A percentile compares a stretch with the other conserved stretches of the same genome.
These are phyloP conservation scores for Sclerotinia glacialis DNA, from an alignment of 2,329 filamentous ascomycete genomes.

Conservation along the genomic window DNA sequence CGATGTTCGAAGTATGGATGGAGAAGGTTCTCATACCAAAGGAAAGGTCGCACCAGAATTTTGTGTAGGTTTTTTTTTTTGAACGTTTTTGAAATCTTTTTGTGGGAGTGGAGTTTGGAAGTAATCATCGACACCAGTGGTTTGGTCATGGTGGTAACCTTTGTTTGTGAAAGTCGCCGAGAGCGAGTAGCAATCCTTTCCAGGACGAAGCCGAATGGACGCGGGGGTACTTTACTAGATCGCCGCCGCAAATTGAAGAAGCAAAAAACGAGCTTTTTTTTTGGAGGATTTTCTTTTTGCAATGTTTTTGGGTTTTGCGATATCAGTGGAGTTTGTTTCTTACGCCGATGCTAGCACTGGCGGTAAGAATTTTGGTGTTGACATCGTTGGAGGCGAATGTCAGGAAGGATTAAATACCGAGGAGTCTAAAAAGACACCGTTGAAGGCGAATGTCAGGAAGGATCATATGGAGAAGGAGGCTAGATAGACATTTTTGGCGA, in stretches of 20 bases:
- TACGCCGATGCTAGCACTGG: not conserved
- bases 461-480: too few species aligned
- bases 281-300: not conserved
- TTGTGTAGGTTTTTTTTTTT: not conserved
- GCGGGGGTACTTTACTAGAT: constrained; percentile 2
- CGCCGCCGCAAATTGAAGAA: not conserved
- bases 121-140: not conserved
- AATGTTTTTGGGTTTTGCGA: not conserved
- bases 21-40: not conserved
- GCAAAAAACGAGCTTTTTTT: not conserved
- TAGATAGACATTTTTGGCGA: not conserved
- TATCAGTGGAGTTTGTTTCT: not conserved
- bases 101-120: not conserved
- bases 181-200: not conserved
- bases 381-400: not conserved
- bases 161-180: not conserved
- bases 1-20: not conserved
- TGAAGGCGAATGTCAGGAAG: not conserved
- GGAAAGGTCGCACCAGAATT: not conserved
- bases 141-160: not conserved
- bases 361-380: too few species aligned
- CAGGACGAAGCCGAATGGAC: not conserved
- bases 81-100: not conserved
- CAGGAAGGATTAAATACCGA: too few species aligned
- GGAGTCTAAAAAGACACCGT: too few species aligned